phyloP scores from a whole-genome alignment of 148 eudicot genomes.

The Oxyria digyna region DNA sequence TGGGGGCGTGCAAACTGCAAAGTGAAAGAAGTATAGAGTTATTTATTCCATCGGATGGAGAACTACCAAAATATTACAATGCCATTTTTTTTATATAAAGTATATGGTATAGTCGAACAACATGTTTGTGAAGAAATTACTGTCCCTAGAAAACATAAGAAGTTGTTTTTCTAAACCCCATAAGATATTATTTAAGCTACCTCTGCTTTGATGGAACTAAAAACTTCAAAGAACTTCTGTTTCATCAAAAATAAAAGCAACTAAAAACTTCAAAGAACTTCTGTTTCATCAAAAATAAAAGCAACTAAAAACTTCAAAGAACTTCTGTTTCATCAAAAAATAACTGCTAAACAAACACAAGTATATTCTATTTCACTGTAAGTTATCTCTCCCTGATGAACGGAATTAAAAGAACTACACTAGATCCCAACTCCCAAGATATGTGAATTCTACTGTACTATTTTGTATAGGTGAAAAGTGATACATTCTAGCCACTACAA shows the following conservation, averaged over 20 bases:
- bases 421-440: too few relatives aligned
- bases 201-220: background rate
- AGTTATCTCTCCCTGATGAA: background rate
- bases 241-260: background rate
- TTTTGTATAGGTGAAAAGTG: too few relatives aligned
- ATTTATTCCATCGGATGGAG: background rate
- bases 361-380: background rate
- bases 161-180: background rate
- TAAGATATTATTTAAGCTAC: background rate
- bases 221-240: background rate
- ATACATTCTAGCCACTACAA: background rate
- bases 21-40: background rate
- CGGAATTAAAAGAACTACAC: background rate
- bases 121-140: background rate
- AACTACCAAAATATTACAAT: background rate
- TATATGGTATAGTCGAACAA: background rate
- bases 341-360: background rate
- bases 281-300: background rate
- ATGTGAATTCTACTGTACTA: too few relatives aligned
- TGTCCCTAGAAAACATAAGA: background rate
- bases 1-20: background rate
- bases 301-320: background rate
- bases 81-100: background rate
- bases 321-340: background rate
- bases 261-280: background rate